Evolutionary conservation across 345 rosid species (phyloP).

Genomic region (Brassica cretica): DNA sequence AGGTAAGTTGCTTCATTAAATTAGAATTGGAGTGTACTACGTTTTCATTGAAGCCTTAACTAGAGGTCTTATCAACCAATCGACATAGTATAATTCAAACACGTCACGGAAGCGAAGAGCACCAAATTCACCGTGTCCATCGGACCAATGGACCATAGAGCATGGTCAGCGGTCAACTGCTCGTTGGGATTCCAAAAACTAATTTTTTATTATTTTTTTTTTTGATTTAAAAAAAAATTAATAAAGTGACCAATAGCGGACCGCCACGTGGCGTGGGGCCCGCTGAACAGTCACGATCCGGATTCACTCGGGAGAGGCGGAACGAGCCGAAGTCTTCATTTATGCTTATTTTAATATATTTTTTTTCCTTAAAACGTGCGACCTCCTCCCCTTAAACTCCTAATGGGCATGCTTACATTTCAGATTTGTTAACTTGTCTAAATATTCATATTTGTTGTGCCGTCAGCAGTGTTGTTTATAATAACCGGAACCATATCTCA

Average conservation of each 20-base stretch:
- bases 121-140: conserved; percentile 8
- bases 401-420: background rate
- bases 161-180: no score
- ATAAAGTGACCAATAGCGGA: no score
- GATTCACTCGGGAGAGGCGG: no score
- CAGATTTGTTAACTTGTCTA: background rate
- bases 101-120: conserved; percentile 22
- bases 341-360: no score
- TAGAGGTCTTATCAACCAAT: conserved; percentile 17
- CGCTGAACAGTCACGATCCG: no score
- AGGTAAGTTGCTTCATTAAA: conserved; percentile 6
- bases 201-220: no score
- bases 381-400: no score
- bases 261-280: no score
- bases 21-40: background rate
- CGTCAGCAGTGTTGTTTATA: background rate
- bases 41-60: conserved; percentile 12
- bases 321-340: no score
- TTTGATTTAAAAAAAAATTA: no score
- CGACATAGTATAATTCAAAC: background rate
- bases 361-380: no score
- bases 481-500: background rate
- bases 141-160: conserved; percentile 8
- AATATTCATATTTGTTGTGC: conserved; percentile 15
- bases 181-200: no score